Evolutionary conservation across 73 alveolate species (phyloP), one percentile per base, ranked within the genome.

Genomic region (Paramecium sonneborni): DNA sequence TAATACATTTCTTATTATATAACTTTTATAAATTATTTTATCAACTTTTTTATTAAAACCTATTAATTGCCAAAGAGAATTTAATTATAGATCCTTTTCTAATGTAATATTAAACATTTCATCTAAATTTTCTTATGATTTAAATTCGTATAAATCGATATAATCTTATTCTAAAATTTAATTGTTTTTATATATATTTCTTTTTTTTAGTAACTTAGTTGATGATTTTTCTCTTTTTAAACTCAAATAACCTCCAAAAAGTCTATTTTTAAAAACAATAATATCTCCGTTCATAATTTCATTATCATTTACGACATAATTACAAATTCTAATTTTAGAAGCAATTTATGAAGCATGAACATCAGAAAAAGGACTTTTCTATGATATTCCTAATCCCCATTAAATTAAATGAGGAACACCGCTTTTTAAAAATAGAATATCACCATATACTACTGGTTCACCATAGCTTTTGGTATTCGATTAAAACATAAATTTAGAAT

Each of bases 241-340:
- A 37, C 67, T 37, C 14, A 74, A 39, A 74, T 37, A 74, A 0
- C 87, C 87, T 2, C 87, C 87, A 4, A 74, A 39, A 2, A 39
- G 12, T 74, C 87, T 74, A 74, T 74, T 74, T 14, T 74, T 74
- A 37, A 74, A 37, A 32, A 34, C 44, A 21, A 74, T 74, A 74
- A 74, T 74, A 35, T 74, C 87, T n/a, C 87, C 87, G 10, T 39
- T 74, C 84, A 62, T 62, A 3, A 62, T 32, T 18, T 74, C 87
- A 39, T 37, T 39, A 15, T 74, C 58, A 35, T 74, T 32, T 37
- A 32, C 87, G 2, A 5, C 1, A 74, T 74, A 74, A 34, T 28
- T 28, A 39, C 87, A 74, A 9, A 74, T 37, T 35, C 44, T 74
- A n/a, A 74, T n/a, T 3, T 62, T 24, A 3, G 37, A 74, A 18